Percentiles rank a stretch among this genome's conserved stretches.
phyloP scores from a whole-genome alignment of 1,139 yeast species.

The Saccharomyces hybrid region DNA sequence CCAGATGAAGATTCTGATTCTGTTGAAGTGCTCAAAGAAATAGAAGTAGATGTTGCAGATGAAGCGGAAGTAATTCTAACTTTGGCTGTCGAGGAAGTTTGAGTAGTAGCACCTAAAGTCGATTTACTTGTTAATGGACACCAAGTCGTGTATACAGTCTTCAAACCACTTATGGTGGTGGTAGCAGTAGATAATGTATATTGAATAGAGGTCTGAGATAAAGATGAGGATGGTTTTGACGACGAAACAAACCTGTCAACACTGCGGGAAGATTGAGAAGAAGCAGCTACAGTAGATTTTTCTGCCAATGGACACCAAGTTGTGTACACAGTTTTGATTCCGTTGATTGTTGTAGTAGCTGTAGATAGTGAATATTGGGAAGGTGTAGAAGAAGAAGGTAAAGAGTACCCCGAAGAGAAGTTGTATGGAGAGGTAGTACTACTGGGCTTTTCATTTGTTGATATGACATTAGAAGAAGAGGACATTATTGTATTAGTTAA shows the following conservation, averaged over 20 bases:
- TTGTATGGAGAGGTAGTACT: background rate
- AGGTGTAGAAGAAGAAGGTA: background rate
- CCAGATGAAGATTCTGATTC: background rate
- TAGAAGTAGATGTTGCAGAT: background rate
- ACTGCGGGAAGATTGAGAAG: background rate
- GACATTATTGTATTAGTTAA: background rate
- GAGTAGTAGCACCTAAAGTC: background rate
- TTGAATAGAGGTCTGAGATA: background rate
- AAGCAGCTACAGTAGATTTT: background rate
- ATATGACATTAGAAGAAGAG: background rate
- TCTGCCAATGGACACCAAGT: slow-evolving; percentile 39
- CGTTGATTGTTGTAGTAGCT: slow-evolving; percentile 3
- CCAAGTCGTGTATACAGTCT: slow-evolving; percentile 33
- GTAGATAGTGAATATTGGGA: background rate
- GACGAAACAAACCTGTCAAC: background rate
- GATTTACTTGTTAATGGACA: slow-evolving; percentile 33
- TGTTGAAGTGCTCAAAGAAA: background rate
- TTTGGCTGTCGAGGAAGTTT: background rate
- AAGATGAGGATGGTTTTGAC: background rate
- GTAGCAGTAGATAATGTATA: background rate
- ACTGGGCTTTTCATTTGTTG: background rate
- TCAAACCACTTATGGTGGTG: background rate
- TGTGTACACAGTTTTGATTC: slow-evolving; percentile 24
- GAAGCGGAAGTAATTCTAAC: background rate
- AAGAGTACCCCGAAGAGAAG: background rate